Percentiles rank a stretch among this genome's conserved stretches.
Conservation (phyloP, 2,329 filamentous ascomycete genomes). For the Pseudomassariella vexata region DNA sequence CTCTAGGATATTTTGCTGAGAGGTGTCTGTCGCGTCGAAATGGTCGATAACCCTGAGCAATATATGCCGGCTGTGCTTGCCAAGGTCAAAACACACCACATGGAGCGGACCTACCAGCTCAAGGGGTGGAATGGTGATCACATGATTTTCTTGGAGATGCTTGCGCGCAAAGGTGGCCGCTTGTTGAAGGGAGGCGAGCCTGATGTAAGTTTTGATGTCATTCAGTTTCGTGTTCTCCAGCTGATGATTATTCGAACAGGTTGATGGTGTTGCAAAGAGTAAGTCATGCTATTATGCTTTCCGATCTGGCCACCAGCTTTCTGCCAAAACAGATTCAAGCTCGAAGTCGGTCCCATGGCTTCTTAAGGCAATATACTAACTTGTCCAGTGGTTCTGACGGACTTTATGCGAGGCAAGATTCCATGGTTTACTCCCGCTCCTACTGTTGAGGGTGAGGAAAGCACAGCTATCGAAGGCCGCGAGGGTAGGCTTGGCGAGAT, state of each 20-base stretch:
- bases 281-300: too few relatives aligned
- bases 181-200: conserved; percentile 90
- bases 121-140: conserved; percentile 71
- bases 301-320: too few relatives aligned
- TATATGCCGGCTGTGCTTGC: conserved; percentile 81
- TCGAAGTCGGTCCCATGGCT: too few relatives aligned
- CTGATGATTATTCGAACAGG: too few relatives aligned
- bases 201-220: too few relatives aligned
- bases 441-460: conserved; percentile 44
- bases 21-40: conserved; percentile 90
- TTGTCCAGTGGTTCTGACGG: conserved; percentile 94
- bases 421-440: conserved; percentile 93
- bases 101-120: conserved; percentile 89
- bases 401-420: conserved; percentile 91
- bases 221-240: too few relatives aligned
- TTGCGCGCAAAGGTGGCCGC: conserved; percentile 82
- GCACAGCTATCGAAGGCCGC: conserved; percentile 58
- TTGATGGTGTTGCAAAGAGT: conserved; percentile 95
- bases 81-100: conserved; percentile 77
- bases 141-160: conserved; percentile 76
- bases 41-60: conserved; percentile 92
- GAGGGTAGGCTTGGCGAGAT: conserved; percentile 81
- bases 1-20: conserved; percentile 85
- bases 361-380: too few relatives aligned
- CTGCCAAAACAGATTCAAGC: too few relatives aligned